Conservation (phyloP, 1,284 basidiomycete genomes). For the Leccinum pallidistipes region DNA sequence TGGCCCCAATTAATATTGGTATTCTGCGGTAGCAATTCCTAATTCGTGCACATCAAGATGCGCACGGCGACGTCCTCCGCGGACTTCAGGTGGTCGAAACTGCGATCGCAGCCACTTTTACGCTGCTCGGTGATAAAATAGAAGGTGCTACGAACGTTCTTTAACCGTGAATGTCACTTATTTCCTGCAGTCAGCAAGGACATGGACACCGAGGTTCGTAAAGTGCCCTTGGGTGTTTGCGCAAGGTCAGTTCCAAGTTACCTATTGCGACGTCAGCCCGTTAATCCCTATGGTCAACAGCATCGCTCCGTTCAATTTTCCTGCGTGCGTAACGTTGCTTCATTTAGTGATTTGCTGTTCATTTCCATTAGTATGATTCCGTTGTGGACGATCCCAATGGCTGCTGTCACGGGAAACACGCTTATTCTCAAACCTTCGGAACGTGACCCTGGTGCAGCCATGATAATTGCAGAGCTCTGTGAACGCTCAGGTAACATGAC, state of each 20-base stretch:
- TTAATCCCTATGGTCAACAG: conserved; percentile 40
- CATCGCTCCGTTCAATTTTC: conserved; percentile 92
- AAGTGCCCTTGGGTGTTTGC: conserved; percentile 78
- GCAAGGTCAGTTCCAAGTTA: conserved; percentile 49
- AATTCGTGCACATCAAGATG: conserved; percentile 54
- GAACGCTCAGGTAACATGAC: conserved; percentile 69
- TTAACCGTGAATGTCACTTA: conserved; percentile 1
- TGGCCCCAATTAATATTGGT: not conserved
- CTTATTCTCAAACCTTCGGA: conserved; percentile 95
- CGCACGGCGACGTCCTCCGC: conserved; percentile 91
- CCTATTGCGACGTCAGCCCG: not conserved
- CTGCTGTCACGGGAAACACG: conserved; percentile 91
- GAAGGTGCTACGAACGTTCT: conserved; percentile 57
- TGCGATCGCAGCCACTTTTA: conserved; percentile 81
- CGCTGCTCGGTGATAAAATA: conserved; percentile 86
- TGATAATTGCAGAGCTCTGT: conserved; percentile 96
- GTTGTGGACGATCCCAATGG: conserved; percentile 92
- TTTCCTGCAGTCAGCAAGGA: conserved; percentile 78
- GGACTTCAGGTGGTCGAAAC: conserved; percentile 95
- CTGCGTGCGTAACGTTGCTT: conserved; percentile 58
- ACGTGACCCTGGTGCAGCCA: conserved; percentile 93
- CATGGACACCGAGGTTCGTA: conserved; percentile 93
- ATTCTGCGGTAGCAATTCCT: not conserved
- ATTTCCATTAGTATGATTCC: conserved; percentile 82
- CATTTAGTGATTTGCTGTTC: conserved; percentile 3